Percentiles rank a stretch among this genome's conserved stretches.
phyloP scores from a whole-genome alignment of 2,329 filamentous ascomycete genomes.

The Trichoderma sp. region DNA sequence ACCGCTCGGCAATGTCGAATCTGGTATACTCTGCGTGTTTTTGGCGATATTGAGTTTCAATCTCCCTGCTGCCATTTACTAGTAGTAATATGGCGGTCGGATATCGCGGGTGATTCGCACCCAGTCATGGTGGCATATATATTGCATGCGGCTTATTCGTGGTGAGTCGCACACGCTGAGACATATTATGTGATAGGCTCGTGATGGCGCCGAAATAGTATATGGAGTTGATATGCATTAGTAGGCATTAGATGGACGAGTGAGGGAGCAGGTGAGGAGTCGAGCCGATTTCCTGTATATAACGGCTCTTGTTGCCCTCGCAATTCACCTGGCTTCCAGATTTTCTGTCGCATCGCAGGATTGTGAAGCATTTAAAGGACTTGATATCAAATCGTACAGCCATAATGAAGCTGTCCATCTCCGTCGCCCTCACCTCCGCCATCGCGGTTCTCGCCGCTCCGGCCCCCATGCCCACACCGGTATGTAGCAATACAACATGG shows the following conservation, averaged over 20 bases:
- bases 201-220: not conserved
- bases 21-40: not conserved
- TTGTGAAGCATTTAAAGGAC: not conserved
- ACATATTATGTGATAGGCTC: conserved; percentile 10
- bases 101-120: not conserved
- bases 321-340: no score
- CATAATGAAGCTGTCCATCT: conserved; percentile 34
- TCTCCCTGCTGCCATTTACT: not conserved
- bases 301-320: not conserved
- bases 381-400: not conserved
- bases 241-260: not conserved
- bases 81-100: not conserved
- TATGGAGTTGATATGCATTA: not conserved
- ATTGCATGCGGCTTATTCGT: conserved; percentile 7
- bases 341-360: not conserved
- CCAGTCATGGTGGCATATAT: not conserved
- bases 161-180: conserved; percentile 7
- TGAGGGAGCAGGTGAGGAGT: not conserved
- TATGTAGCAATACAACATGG: conserved; percentile 16
- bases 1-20: not conserved
- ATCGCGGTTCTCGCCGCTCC: conserved; percentile 31
- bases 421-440: conserved; percentile 27
- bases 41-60: not conserved
- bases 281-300: not conserved
- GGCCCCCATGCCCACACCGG: conserved; percentile 27